Base-by-base conservation (phyloP, 2,329 filamentous ascomycete genomes). In the Penicillium brevicompactum region DNA sequence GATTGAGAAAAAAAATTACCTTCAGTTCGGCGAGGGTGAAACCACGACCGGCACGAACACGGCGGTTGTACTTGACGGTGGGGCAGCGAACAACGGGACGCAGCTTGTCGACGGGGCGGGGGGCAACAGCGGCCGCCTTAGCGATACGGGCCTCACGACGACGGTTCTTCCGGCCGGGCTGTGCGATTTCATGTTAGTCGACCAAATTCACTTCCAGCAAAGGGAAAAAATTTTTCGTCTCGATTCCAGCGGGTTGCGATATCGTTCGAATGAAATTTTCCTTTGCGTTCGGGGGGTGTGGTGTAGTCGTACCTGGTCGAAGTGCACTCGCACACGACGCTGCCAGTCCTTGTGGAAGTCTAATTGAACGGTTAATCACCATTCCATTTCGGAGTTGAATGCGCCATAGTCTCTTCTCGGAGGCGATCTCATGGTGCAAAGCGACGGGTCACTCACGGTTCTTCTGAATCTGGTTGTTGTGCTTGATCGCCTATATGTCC, bases 301-400 rank as follows among this genome's bases (percentile, higher is more conserved):
- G 59, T 58, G 76, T 80, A 73, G 78, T 78, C 81, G 80, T 93
- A 96, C 93, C 92, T 97, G 94, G 86, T 99, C 92, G 85, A 99
- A 99, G 87, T 99, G 94, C 82, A 91, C 90, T 83, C 92, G 91
- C 78, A 99, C 94, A 84, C 92, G 91, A 84, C 92, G 91, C 83
- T 97, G 92, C 94, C 94, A 99, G 87, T 99, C 92, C 91, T 96
- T 97, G 84, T 91, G 92, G 91, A 96, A 96, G 80, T 97, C 90
- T 94, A 75, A 63, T 66, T 55, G 61, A 59, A 64, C 11, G 44
- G 43, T 62, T 74, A 64, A 74, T 67, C 56, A 65, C 44, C 44
- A 53, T 54, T 55, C 42, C 30, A 46, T 21, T 24, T 56, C 63
- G 62, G 64, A 61, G 51, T 57, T 55, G 56, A 61, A 62, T 59